Evolutionary conservation across 23 red algal genomes (phyloP).

Genomic region (Gracilaria caudata): DNA sequence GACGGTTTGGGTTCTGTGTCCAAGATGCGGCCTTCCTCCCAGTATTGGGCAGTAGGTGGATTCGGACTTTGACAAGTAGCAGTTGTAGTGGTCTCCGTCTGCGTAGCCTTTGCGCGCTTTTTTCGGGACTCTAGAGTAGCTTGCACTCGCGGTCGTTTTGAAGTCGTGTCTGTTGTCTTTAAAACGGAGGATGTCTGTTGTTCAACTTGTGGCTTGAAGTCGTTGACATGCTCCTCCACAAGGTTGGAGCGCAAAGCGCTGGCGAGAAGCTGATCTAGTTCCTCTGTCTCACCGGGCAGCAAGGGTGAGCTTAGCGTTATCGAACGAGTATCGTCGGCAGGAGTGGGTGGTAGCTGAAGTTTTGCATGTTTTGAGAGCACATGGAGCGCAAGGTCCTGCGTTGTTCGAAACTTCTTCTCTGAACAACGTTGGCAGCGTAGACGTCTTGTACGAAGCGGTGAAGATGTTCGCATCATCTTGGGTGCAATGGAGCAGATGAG

Average conservation of each 20-base stretch:
- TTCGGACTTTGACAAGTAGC: neutral
- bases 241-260: neutral
- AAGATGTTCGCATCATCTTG: conserved; percentile 12
- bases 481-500: neutral
- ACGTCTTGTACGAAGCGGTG: conserved; percentile 15
- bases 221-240: neutral
- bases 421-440: conserved; percentile 32
- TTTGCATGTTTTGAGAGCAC: conserved; percentile 40
- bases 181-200: neutral
- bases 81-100: neutral
- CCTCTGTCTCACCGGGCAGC: conserved; percentile 26
- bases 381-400: conserved; percentile 20
- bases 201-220: neutral
- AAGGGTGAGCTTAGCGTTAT: conserved; percentile 42
- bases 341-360: conserved; percentile 13
- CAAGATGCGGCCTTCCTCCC: no score
- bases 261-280: conserved; percentile 35
- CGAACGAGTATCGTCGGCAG: conserved; percentile 40
- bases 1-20: neutral
- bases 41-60: neutral
- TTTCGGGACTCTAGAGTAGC: neutral
- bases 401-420: conserved; percentile 37
- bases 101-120: neutral
- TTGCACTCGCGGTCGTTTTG: neutral
- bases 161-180: neutral